Percentiles rank a stretch among this genome's conserved stretches.
Conservation (phyloP, 768 basidiomycete genomes). For the Mycena crocata region DNA sequence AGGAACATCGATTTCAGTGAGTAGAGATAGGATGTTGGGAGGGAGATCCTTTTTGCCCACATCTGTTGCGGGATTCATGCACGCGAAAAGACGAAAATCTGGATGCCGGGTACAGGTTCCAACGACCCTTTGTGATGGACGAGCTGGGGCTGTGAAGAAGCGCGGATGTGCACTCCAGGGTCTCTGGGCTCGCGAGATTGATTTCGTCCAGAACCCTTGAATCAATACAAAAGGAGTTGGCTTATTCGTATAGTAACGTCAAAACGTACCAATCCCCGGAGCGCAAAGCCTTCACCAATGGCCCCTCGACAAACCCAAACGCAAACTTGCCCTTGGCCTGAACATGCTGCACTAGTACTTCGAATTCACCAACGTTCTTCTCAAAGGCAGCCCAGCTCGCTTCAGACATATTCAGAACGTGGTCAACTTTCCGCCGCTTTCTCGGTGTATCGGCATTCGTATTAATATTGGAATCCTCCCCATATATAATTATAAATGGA, state of each 20-base stretch:
- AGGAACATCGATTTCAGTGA: conserved; percentile 96
- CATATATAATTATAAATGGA: no score
- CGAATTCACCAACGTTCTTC: conserved; percentile 80
- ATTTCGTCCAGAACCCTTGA: conserved; percentile 94
- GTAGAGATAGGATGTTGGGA: conserved; percentile 87
- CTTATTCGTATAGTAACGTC: background rate
- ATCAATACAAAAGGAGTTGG: background rate
- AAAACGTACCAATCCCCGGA: conserved; percentile 87
- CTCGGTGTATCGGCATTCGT: conserved; percentile 61
- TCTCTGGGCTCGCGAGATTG: conserved; percentile 94
- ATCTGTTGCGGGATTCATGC: conserved; percentile 99
- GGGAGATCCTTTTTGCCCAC: conserved; percentile 98
- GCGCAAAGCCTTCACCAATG: conserved; percentile 90
- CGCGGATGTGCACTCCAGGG: conserved; percentile 91
- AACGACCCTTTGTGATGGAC: conserved; percentile 92
- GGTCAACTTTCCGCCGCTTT: conserved; percentile 77
- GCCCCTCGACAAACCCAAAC: conserved; percentile 96
- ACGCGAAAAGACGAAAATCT: conserved; percentile 96
- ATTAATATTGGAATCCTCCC: conserved; percentile 44
- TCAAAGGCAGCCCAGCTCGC: conserved; percentile 77
- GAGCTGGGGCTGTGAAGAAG: conserved; percentile 87
- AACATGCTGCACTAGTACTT: conserved; percentile 90
- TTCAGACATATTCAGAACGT: conserved; percentile 55
- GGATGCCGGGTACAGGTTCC: conserved; percentile 91
- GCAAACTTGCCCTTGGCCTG: conserved; percentile 90